Evolutionary conservation across 257 asterid species (phyloP), one percentile per base, ranked within the genome.

Genomic region (Rubia yunnanensis): DNA sequence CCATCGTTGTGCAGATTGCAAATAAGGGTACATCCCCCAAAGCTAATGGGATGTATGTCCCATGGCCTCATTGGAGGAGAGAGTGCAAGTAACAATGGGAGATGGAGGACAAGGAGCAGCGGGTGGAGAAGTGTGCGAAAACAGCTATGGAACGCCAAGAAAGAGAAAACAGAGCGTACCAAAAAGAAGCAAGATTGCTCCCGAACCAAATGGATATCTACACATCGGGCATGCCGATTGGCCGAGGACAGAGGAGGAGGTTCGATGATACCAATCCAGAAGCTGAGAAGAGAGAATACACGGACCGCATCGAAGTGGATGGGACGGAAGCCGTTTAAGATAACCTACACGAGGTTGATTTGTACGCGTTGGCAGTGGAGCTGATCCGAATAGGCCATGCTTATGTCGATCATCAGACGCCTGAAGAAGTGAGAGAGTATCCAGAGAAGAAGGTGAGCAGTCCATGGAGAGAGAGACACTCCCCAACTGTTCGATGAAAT

Each of bases 301-400:
- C 89, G 3, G 88, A 92, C 75, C 97, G 87, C 66, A 92, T 89
- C 50, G 80, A 83, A 82, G 97, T 89, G 99, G 99, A 89, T 89
- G 95, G 99, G 99, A 67, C 89, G 99, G 99, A 81, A 87, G 74
- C 96, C 99, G 60, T 87, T 83, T 70, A 87, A 89, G 96, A 90
- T 90, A 79, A 86, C 97, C 28, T 88, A 94, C 76, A 83, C 97
- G 20, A 94, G 99, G 88, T 90, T 81, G 95, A 90, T 34, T 88
- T 94, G 55, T 90, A 86, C 64, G 90, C 90, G 73, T 80, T 94
- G 46, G 97, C 96, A 15, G 95, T 90, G 82, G 89, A 88, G 78
- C 82, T 94, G 77, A 90, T 94, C 64, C 78, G 78, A 14, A 79
- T 88, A 62, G 97, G 89, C 49, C 88, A 80, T 85, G 97, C 95